Conservation (phyloP, 345 rosid genomes). For the Iberis pinnata region DNA sequence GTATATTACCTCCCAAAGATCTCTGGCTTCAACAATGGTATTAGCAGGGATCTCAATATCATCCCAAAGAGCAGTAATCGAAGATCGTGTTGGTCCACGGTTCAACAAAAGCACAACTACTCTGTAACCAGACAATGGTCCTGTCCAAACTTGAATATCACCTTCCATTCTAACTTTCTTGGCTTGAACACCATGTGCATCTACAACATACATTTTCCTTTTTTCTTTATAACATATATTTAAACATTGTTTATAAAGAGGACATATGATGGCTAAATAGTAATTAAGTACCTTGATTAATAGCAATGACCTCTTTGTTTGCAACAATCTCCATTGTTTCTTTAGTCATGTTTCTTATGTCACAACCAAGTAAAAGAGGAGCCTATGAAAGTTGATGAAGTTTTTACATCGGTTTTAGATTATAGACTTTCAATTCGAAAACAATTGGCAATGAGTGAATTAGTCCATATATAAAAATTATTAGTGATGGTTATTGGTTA, state of each 20-base stretch:
- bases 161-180: constrained; percentile 62
- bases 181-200: constrained; percentile 72
- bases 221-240: background rate
- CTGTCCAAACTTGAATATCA: constrained; percentile 74
- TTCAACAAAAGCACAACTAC: constrained; percentile 58
- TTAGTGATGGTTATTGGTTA: no score
- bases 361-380: constrained; percentile 76
- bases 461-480: no score
- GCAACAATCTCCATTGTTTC: constrained; percentile 46
- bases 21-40: constrained; percentile 46
- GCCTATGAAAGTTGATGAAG: constrained; percentile 36
- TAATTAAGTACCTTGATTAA: constrained; percentile 59
- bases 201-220: constrained; percentile 28
- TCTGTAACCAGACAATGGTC: constrained; percentile 49
- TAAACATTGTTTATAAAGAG: background rate
- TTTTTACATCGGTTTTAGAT: constrained; percentile 12
- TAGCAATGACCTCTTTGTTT: constrained; percentile 72
- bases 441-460: no score
- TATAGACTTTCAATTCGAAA: background rate
- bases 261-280: background rate
- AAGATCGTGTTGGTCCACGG: constrained; percentile 31
- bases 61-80: constrained; percentile 62
- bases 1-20: constrained; percentile 65
- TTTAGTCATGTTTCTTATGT: constrained; percentile 59
- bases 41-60: constrained; percentile 53